Conservation (phyloP, 345 rosid species). For the Dipteronia dyeriana region DNA sequence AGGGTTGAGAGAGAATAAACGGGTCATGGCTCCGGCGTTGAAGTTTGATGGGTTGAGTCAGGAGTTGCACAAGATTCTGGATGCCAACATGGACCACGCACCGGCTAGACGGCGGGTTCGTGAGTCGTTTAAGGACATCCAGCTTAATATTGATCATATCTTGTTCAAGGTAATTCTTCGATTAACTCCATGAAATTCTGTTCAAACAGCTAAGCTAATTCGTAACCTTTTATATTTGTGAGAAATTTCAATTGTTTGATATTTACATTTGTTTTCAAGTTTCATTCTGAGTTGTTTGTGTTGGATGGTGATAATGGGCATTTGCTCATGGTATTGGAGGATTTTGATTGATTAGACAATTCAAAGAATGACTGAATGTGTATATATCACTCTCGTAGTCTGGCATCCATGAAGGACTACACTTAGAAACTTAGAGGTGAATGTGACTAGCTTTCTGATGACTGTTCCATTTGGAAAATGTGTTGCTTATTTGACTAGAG, state of each 20-base stretch:
- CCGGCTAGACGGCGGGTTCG: slow-evolving; percentile 75
- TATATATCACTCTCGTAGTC: not conserved
- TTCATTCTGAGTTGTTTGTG: not conserved
- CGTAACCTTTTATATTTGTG: not conserved
- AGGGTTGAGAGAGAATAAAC: slow-evolving; percentile 23
- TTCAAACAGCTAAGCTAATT: no score
- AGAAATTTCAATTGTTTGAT: not conserved
- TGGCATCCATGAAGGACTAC: not conserved
- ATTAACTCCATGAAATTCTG: not conserved
- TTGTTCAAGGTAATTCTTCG: slow-evolving; percentile 64
- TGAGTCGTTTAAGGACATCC: slow-evolving; percentile 70
- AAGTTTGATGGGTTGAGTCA: slow-evolving; percentile 47
- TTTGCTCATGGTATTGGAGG: not conserved
- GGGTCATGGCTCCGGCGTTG: slow-evolving; percentile 39
- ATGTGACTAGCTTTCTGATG: not conserved
- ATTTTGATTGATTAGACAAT: not conserved
- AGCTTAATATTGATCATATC: slow-evolving; percentile 76
- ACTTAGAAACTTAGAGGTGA: not conserved
- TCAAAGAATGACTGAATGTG: not conserved
- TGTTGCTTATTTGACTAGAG: not conserved
- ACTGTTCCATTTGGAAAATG: not conserved
- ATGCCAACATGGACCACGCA: slow-evolving; percentile 72
- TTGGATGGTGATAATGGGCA: not conserved
- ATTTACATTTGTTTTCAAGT: not conserved
- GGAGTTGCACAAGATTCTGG: slow-evolving; percentile 58